A percentile compares a stretch with the other conserved stretches of the same genome.
phyloP scores from a whole-genome alignment of 345 rosid genomes.

The Moricandia moricandioides region DNA sequence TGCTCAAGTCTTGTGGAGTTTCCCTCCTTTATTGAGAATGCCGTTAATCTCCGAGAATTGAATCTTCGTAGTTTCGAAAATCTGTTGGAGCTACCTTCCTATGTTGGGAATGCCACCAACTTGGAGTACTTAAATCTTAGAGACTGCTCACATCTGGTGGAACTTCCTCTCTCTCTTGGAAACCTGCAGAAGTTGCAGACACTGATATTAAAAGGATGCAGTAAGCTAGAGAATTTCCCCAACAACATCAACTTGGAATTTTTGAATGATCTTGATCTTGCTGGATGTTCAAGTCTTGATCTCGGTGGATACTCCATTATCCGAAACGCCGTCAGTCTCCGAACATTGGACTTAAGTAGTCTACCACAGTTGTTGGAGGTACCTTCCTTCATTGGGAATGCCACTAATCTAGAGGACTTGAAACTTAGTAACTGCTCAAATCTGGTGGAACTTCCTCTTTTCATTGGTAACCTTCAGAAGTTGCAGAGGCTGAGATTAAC shows the following conservation, averaged over 20 bases:
- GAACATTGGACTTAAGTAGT: not conserved
- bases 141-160: not conserved
- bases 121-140: not conserved
- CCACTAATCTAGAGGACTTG: not conserved
- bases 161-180: not conserved
- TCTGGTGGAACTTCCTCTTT: not conserved
- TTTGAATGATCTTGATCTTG: not conserved
- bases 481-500: fast-evolving
- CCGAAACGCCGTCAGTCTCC: too few relatives aligned
- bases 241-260: not conserved
- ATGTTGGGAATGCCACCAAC: not conserved
- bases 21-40: not conserved
- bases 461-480: not conserved
- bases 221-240: not conserved
- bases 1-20: too few relatives aligned
- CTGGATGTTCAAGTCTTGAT: not conserved
- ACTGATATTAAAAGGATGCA: not conserved
- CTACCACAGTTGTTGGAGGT: constrained; percentile 2
- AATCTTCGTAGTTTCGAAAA: not conserved
- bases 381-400: not conserved
- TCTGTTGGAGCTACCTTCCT: not conserved
- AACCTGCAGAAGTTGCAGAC: not conserved
- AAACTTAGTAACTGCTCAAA: not conserved
- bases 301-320: not conserved
- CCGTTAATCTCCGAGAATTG: not conserved